phyloP scores from a whole-genome alignment of 257 asterid genomes.

The Prunella vulgaris region DNA sequence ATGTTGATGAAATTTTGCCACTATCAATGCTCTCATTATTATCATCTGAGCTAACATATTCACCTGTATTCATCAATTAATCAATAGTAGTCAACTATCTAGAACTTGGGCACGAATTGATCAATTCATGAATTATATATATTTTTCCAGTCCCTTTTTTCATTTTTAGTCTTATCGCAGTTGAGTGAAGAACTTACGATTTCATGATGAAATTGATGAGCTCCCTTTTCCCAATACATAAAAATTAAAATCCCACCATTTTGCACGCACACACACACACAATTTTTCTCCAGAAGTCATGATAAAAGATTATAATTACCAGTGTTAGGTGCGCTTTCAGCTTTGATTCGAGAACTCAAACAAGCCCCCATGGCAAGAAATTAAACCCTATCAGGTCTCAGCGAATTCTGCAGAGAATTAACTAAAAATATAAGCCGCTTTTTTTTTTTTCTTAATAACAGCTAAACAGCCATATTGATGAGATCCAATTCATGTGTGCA shows the following conservation, averaged over 20 bases:
- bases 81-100: background rate
- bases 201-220: too few relatives aligned
- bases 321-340: conserved; percentile 40
- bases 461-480: background rate
- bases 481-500: conserved; percentile 28
- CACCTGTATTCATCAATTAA: conserved; percentile 33
- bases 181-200: background rate
- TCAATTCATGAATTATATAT: background rate
- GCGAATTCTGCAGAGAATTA: conserved; percentile 22
- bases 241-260: background rate
- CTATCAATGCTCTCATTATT: conserved; percentile 30
- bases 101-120: background rate
- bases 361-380: conserved; percentile 56
- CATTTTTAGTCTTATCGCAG: background rate
- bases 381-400: conserved; percentile 9
- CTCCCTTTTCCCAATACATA: background rate
- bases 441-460: background rate
- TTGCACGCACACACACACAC: too few relatives aligned
- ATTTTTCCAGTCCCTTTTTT: background rate
- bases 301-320: conserved; percentile 28
- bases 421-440: conserved; percentile 5
- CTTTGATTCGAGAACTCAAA: conserved; percentile 51
- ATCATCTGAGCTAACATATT: conserved; percentile 42
- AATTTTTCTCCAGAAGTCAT: background rate
- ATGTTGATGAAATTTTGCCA: conserved; percentile 32